Conservation (phyloP, 306 rosid genomes). For the Malus asiatica region DNA sequence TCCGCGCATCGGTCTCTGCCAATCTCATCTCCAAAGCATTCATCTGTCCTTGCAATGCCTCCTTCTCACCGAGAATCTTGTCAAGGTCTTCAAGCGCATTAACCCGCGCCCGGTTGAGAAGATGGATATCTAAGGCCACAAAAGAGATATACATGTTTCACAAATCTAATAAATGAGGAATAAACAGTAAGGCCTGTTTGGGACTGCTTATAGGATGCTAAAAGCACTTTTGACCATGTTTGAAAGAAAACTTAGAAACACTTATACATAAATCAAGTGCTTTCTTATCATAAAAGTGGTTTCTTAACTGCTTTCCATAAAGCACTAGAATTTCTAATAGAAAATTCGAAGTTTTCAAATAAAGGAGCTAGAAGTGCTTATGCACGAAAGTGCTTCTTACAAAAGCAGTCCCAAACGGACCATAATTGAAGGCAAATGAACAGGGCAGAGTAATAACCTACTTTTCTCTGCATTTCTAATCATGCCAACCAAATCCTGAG, state of each 20-base stretch:
- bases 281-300: neutral
- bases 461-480: constrained; percentile 82
- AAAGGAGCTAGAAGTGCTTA: neutral
- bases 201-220: neutral
- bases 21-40: constrained; percentile 55
- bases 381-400: neutral
- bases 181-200: neutral
- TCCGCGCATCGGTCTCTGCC: constrained; percentile 69
- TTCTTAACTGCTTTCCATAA: neutral
- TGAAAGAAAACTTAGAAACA: too few species aligned
- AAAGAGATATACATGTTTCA: constrained; percentile 15
- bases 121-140: constrained; percentile 58
- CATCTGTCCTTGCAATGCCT: constrained; percentile 65
- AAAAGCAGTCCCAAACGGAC: neutral
- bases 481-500: constrained; percentile 63
- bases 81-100: constrained; percentile 71
- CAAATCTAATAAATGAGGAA: constrained; percentile 3
- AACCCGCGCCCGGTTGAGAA: constrained; percentile 73
- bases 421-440: neutral
- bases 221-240: neutral
- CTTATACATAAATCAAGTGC: too few species aligned
- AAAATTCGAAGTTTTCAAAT: too few species aligned
- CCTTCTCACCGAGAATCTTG: constrained; percentile 65
- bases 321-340: neutral
- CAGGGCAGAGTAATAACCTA: constrained; percentile 29